phyloP scores from a whole-genome alignment of 345 rosid species.

The Gossypium bickii region DNA sequence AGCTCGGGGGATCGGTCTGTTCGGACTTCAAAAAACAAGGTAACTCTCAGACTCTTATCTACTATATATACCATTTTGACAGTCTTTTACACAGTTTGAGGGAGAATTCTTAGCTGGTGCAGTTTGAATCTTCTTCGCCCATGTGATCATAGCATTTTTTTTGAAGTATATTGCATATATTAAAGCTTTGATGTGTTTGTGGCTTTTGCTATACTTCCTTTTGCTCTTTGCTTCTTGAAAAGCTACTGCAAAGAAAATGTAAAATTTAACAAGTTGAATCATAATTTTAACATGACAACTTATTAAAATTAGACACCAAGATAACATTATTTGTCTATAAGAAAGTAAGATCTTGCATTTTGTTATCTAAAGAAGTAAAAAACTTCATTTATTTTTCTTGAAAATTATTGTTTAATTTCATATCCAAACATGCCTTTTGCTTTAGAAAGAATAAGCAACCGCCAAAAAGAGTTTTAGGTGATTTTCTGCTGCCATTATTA shows the following conservation, averaged over 20 bases:
- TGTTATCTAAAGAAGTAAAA: conserved; percentile 7
- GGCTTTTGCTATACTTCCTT: background rate
- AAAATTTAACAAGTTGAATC: background rate
- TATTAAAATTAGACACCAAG: background rate
- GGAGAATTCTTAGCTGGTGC: background rate
- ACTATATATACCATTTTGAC: background rate
- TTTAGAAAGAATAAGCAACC: background rate
- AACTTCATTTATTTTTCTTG: background rate
- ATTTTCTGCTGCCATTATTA: background rate
- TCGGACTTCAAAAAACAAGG: conserved; percentile 52
- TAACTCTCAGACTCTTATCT: conserved; percentile 28
- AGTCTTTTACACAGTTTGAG: background rate
- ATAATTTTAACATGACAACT: background rate
- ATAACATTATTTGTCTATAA: background rate
- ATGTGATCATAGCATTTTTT: background rate
- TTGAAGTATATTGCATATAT: background rate
- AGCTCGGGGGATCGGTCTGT: conserved; percentile 53
- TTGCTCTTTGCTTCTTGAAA: conserved; percentile 2
- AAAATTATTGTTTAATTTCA: background rate
- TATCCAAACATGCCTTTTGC: background rate
- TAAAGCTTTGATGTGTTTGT: background rate
- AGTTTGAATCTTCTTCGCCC: background rate
- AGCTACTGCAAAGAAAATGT: background rate
- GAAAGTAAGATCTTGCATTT: background rate
- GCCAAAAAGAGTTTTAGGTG: background rate